Evolutionary conservation across 2,329 filamentous ascomycete species (phyloP).

Genomic region (Calonectria pseudoturangicola): DNA sequence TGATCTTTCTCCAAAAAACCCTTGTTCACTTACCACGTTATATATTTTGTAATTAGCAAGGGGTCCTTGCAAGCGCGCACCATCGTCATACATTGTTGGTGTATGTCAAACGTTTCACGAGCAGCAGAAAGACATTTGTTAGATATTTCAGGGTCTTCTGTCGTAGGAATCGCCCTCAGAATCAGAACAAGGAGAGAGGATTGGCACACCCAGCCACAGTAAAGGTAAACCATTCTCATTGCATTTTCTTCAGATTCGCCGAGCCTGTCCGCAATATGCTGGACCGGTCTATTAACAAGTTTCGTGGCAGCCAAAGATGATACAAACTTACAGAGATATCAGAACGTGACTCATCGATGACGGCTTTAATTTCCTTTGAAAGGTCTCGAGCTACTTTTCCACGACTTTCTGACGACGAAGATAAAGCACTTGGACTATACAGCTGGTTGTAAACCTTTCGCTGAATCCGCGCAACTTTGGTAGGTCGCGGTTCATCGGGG

Average conservation of each 20-base stretch:
- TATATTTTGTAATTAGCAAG: constrained; percentile 58
- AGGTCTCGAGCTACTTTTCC: constrained; percentile 3
- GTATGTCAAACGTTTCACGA: constrained; percentile 58
- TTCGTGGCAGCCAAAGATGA: fast-evolving
- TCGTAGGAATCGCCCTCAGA: constrained; percentile 53
- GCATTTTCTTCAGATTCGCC: constrained; percentile 39
- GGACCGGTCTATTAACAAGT: constrained; percentile 3
- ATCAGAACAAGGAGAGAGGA: constrained; percentile 59
- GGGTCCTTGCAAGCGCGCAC: constrained; percentile 53
- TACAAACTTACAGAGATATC: constrained; percentile 39
- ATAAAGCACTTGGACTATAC: constrained; percentile 53
- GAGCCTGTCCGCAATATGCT: constrained; percentile 32
- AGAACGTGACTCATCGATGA: constrained; percentile 39
- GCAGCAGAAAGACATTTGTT: constrained; percentile 58
- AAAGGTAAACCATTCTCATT: constrained; percentile 56
- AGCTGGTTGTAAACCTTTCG: constrained; percentile 59
- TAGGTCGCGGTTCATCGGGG: constrained; percentile 42
- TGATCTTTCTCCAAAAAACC: no score
- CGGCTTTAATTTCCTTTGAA: constrained; percentile 32
- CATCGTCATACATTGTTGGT: constrained; percentile 57
- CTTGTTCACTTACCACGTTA: constrained; percentile 57
- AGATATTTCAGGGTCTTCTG: neutral
- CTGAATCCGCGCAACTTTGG: constrained; percentile 54
- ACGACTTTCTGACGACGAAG: neutral
- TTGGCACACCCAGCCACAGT: constrained; percentile 59